Percentiles rank a stretch among this genome's conserved stretches.
phyloP scores from a whole-genome alignment of 2,329 filamentous ascomycete species.

The Aspergillus terreus region DNA sequence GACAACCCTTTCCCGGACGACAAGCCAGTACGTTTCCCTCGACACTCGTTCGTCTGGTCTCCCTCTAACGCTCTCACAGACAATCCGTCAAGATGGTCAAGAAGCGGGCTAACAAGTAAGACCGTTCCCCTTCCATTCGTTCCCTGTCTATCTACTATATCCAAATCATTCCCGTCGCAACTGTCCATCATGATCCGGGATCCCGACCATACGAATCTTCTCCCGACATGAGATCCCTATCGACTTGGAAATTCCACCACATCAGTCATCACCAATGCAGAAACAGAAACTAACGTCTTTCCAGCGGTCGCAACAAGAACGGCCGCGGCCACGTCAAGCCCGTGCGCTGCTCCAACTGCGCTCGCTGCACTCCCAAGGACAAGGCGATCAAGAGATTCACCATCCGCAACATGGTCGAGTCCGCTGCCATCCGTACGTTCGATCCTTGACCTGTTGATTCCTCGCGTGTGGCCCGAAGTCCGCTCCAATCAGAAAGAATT shows the following conservation, averaged over 20 bases:
- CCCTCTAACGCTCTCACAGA: slow-evolving; percentile 24
- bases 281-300: slow-evolving; percentile 14
- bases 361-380: slow-evolving; percentile 93
- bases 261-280: slow-evolving; percentile 8
- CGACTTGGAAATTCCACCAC: background rate
- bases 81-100: slow-evolving; percentile 66
- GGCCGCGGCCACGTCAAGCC: slow-evolving; percentile 99
- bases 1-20: slow-evolving; percentile 29
- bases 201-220: background rate
- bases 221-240: background rate
- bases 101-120: slow-evolving; percentile 71
- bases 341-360: slow-evolving; percentile 89
- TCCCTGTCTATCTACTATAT: slow-evolving; percentile 5
- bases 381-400: slow-evolving; percentile 99
- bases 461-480: slow-evolving; percentile 6
- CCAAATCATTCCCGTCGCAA: background rate
- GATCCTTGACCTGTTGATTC: slow-evolving; percentile 15
- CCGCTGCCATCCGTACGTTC: slow-evolving; percentile 95
- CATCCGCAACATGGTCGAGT: slow-evolving; percentile 99
- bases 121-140: slow-evolving; percentile 30
- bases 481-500: slow-evolving; percentile 11
- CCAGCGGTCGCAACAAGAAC: slow-evolving; percentile 98
- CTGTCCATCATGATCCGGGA: background rate
- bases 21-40: slow-evolving; percentile 32
- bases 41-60: slow-evolving; percentile 26